Evolutionary conservation across 2,329 filamentous ascomycete species (phyloP).

Genomic region (Sporothrix curviconia): DNA sequence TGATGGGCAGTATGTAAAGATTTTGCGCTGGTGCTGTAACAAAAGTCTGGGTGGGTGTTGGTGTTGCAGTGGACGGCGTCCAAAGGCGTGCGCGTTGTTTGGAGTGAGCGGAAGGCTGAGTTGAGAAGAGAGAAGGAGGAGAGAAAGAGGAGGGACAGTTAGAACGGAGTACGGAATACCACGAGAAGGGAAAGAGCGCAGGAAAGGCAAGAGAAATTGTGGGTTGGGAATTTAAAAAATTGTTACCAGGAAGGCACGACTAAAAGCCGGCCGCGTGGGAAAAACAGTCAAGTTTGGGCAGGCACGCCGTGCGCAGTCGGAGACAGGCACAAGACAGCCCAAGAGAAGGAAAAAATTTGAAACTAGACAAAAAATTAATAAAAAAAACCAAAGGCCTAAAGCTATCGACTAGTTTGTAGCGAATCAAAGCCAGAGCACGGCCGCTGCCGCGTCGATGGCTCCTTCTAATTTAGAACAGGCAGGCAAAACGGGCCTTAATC

Average conservation of each 20-base stretch:
- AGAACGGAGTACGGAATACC: no score
- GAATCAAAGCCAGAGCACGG: conserved; percentile 1
- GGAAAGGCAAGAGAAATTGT: neutral
- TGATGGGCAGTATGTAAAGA: neutral
- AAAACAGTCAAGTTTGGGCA: neutral
- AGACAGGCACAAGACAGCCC: neutral
- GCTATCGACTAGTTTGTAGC: neutral
- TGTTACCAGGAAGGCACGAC: neutral
- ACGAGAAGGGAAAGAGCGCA: neutral
- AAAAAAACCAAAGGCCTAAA: neutral
- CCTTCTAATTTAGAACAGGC: conserved; percentile 5
- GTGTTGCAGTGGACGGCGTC: neutral
- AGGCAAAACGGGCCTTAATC: neutral
- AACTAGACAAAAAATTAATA: neutral
- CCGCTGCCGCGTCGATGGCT: conserved; percentile 6
- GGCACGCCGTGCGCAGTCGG: neutral
- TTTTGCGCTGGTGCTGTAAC: neutral
- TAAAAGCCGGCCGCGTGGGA: neutral
- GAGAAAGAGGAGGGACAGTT: neutral
- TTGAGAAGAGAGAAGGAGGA: neutral
- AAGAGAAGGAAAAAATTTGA: neutral
- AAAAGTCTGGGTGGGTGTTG: neutral
- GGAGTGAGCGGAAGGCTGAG: neutral
- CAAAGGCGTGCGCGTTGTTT: neutral
- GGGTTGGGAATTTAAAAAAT: neutral